phyloP scores from a whole-genome alignment of 441 rosid genomes.

The Erodium chrysanthum region DNA sequence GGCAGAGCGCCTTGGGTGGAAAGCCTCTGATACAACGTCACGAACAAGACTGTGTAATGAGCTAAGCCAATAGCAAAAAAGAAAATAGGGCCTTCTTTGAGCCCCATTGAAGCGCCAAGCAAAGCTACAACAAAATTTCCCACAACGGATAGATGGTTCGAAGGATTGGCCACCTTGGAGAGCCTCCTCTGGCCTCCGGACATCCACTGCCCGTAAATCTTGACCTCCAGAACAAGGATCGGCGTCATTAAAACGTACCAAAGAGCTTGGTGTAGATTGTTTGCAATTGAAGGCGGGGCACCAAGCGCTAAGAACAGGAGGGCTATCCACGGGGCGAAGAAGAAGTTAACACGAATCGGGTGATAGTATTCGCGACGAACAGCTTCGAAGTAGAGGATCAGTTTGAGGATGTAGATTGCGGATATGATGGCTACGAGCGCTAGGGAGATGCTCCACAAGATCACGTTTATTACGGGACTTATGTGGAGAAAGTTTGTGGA shows the following conservation, averaged over 20 bases:
- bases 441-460: conserved; percentile 57
- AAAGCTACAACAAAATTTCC: conserved; percentile 87
- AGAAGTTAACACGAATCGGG: conserved; percentile 78
- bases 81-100: conserved; percentile 81
- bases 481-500: conserved; percentile 60
- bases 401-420: conserved; percentile 44
- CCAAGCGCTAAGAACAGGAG: conserved; percentile 71
- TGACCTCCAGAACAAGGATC: conserved; percentile 55
- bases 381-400: conserved; percentile 63
- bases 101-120: conserved; percentile 79
- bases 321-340: conserved; percentile 85
- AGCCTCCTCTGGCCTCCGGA: conserved; percentile 78
- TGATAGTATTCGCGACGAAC: conserved; percentile 76
- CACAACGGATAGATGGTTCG: conserved; percentile 66
- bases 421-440: conserved; percentile 37
- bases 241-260: conserved; percentile 89
- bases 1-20: conserved; percentile 79
- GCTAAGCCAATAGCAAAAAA: conserved; percentile 79
- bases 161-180: conserved; percentile 82
- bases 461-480: conserved; percentile 30
- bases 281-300: conserved; percentile 41
- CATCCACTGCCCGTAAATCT: conserved; percentile 96
- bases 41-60: conserved; percentile 70
- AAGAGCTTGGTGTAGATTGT: conserved; percentile 31
- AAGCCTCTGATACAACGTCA: conserved; percentile 83